Evolutionary conservation across 352 stramenopile genomes (phyloP).

Genomic region (Phytopythium aichiense): DNA sequence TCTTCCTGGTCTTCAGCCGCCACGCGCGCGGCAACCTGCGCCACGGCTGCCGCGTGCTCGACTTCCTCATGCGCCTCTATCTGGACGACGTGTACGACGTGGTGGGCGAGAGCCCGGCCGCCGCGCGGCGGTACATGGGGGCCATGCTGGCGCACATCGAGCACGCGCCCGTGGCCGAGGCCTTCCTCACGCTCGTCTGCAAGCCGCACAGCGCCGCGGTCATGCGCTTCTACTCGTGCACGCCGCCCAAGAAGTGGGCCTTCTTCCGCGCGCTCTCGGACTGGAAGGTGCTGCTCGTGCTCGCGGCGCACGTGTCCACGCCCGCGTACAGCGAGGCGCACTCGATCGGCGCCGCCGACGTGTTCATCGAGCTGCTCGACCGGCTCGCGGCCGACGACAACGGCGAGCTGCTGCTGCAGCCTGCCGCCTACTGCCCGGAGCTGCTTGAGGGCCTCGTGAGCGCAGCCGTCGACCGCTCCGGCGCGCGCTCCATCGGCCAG

Average conservation of each 20-base stretch:
- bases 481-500: conserved; percentile 40
- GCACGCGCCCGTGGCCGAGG: conserved; percentile 77
- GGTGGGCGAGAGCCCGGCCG: conserved; percentile 52
- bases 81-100: conserved; percentile 88
- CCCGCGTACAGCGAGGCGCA: conserved; percentile 58
- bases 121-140: conserved; percentile 78
- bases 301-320: conserved; percentile 77
- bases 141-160: conserved; percentile 80
- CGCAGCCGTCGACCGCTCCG: conserved; percentile 43
- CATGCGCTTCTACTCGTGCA: conserved; percentile 63
- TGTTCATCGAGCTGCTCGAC: conserved; percentile 87
- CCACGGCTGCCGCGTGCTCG: conserved; percentile 85
- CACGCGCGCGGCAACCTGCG: conserved; percentile 74
- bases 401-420: conserved; percentile 84
- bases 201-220: conserved; percentile 75
- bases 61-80: conserved; percentile 82
- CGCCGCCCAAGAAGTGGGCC: conserved; percentile 81
- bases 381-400: conserved; percentile 86
- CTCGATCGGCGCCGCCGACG: conserved; percentile 78
- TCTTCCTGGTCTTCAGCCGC: conserved; percentile 78
- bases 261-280: conserved; percentile 85
- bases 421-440: conserved; percentile 77
- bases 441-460: conserved; percentile 77
- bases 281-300: conserved; percentile 85
- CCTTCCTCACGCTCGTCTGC: conserved; percentile 85